Evolutionary conservation across 225 moss, liverwort and hornwort genomes (phyloP).

Genomic region (Marchantia polymorpha): DNA sequence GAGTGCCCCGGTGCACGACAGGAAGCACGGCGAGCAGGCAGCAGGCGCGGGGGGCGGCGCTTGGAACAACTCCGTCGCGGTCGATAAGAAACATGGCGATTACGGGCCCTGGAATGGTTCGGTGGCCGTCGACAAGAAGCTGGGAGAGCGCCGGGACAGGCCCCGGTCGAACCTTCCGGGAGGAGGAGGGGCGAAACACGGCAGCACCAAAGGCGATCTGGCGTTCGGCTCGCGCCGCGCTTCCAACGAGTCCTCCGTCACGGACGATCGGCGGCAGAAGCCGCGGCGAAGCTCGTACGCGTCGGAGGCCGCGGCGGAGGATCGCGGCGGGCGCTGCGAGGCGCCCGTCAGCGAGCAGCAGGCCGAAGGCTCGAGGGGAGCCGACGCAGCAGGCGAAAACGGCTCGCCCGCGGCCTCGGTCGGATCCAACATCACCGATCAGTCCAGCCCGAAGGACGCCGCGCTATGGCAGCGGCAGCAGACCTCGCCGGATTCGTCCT

Average conservation of each 20-base stretch:
- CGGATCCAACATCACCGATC: constrained; percentile 30
- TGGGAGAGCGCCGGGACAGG: constrained; percentile 1
- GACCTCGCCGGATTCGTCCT: constrained; percentile 10
- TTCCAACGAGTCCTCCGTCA: neutral
- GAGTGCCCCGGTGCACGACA: neutral
- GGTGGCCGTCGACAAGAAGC: constrained; percentile 15
- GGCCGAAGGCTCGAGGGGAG: no score
- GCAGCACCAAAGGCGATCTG: neutral
- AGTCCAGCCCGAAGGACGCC: constrained; percentile 23
- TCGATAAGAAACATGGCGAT: constrained; percentile 10
- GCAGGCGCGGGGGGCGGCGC: neutral
- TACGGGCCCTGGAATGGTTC: constrained; percentile 23
- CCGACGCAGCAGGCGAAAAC: neutral
- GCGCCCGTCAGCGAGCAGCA: neutral
- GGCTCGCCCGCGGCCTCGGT: constrained; percentile 41
- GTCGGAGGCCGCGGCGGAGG: neutral
- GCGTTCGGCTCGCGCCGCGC: constrained; percentile 1
- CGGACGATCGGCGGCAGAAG: constrained; percentile 20
- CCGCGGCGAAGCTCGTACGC: constrained; percentile 13
- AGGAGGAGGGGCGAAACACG: neutral
- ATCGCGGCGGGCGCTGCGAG: neutral
- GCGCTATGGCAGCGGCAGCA: neutral
- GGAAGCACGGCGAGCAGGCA: constrained; percentile 8
- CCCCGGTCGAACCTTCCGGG: neutral
- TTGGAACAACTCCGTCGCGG: constrained; percentile 12